Base-by-base conservation (phyloP, 1,284 basidiomycete genomes). In the Tausonia pullulans region DNA sequence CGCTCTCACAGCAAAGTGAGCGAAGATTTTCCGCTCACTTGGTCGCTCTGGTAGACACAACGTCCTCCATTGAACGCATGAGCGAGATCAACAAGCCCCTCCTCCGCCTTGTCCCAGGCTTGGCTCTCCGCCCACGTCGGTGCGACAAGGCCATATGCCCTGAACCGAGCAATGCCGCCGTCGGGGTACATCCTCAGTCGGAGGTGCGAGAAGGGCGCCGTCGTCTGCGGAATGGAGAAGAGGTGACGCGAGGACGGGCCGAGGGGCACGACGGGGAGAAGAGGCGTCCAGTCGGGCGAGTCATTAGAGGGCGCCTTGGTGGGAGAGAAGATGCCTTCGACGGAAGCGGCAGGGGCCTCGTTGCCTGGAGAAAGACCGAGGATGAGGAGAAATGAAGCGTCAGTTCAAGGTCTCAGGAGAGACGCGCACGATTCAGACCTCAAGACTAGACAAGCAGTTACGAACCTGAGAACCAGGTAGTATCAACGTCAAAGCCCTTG, bases 101-200 rank as follows among this genome's bases (percentile, higher is more conserved):
- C 58, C 8, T 56, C 45, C 8, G 39, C 49, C 52, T 43, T 4
- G 14, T 60, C 59, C 59, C 59, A 60, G n/a, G 27, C 49, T 39
- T 72, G 51, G 64, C 63, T 52, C 46, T 57, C 2, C 74, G 70
- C 44, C 67, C 27, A 79, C 66, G 88, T 77, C 16, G 87, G 80
- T 59, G 78, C 69, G 68, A 91, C 86, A n/a, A 83, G 71, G n/a
- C 91, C 90, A 74, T 92, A 94, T 0, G 87, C 88, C 65, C 90
- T 81, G 79, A 93, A 93, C 41, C 90, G 83, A 61, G 88, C 91
- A 73, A 91, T 90, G 2, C 95, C 95, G 57, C 95, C 96, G 74
- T 98, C 95, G 1, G 95, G 95, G 75, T 93, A 92, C 86, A 96
- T 95, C 71, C 88, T 87, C 53, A 98, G 82, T 77, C 91, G 96